Base-by-base conservation (phyloP, 208 protist species). In the Leishmania tropica region DNA sequence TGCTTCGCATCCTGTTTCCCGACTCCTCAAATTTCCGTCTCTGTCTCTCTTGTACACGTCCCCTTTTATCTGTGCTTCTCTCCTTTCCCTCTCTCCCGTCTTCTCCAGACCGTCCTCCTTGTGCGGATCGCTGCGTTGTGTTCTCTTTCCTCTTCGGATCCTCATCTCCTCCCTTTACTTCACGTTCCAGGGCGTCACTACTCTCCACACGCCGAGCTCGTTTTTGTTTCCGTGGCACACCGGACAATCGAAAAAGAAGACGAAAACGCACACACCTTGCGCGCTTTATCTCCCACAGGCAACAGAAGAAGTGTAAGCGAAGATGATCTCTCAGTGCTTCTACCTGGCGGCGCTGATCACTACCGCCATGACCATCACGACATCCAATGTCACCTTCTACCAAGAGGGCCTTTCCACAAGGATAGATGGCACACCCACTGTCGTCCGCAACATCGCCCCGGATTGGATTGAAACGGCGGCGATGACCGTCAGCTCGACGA, bases 241-340 rank as follows among this genome's bases (percentile, higher is more conserved):
- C 11, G 11, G 7, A 21, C 11, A 31, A 54, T 54, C 51, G 17
- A 54, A 54, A 54, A 54, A 0, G 51, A 54, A 6, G 15, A 15
- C 28, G 40, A 10, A 47, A 31, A 48, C 21, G 24, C 67, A 42
- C 40, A 47, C 67, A 35, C 67, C 37, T 67, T n/a, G 3, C 60
- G n/a, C 10, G 13, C n/a, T 37, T 15, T 19, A 17, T 37, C 60
- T 19, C 28, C 28, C 60, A 67, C 11, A 31, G 13, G 11, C n/a
- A 19, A 10, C 10, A 21, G 21, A 48, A 1, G 13, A 19, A 37
- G 24, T 1, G 17, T 6, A 58, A n/a, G 47, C 15, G 37, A 56
- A 62, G 40, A 83, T 83, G 79, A 3, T 74, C 21, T 1, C 56
- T 13, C n/a, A 78, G 73, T 83, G 79, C 73, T 83, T 83, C n/a